A percentile compares a stretch with the other conserved stretches of the same genome.
phyloP scores from a whole-genome alignment of 2,329 filamentous ascomycete species.

The Metarhizium humberi region DNA sequence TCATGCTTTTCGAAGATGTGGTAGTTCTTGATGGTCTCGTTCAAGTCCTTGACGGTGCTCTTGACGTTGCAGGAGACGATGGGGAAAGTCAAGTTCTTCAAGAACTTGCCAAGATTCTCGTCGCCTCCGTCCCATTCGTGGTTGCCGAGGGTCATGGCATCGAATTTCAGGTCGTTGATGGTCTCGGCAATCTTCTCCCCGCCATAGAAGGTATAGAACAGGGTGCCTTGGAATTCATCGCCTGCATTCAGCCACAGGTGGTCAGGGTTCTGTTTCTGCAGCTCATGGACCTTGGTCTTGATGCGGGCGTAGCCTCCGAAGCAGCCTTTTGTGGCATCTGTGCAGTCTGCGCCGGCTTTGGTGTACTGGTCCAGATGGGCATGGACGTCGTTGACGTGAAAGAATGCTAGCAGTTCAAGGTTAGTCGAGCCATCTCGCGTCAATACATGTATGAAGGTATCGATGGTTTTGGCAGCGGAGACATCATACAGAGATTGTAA shows the following conservation, averaged over 20 bases:
- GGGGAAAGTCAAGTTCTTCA: conserved; percentile 56
- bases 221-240: conserved; percentile 61
- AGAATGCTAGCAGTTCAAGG: conserved; percentile 37
- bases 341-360: conserved; percentile 53
- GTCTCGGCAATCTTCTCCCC: conserved; percentile 60
- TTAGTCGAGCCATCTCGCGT: not conserved
- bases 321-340: conserved; percentile 44
- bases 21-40: conserved; percentile 55
- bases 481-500: conserved; percentile 5
- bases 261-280: conserved; percentile 47
- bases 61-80: conserved; percentile 54
- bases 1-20: conserved; percentile 53
- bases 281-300: conserved; percentile 48
- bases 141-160: conserved; percentile 59
- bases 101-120: conserved; percentile 50
- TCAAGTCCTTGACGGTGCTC: conserved; percentile 49
- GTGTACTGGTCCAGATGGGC: conserved; percentile 56
- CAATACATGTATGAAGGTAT: not conserved
- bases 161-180: conserved; percentile 55
- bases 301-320: conserved; percentile 57
- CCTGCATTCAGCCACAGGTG: conserved; percentile 55
- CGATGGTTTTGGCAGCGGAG: not conserved
- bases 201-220: conserved; percentile 58
- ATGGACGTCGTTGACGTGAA: conserved; percentile 62
- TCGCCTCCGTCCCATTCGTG: conserved; percentile 60